Conservation (phyloP, 2,329 filamentous ascomycete genomes). For the Penicillium sp. region DNA sequence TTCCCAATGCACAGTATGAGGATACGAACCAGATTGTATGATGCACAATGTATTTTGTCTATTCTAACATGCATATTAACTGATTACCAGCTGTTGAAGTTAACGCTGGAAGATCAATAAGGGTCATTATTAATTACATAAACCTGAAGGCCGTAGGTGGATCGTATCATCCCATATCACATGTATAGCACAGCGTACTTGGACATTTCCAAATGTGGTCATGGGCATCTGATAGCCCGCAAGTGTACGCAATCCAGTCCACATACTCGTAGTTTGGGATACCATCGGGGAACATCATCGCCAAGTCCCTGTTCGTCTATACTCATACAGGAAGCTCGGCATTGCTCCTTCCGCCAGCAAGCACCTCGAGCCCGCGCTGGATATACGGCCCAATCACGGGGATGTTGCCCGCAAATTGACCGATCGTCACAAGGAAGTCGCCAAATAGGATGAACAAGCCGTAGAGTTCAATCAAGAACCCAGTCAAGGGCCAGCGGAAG, state of each 20-base stretch:
- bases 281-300: neutral
- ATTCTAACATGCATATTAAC: slow-evolving; percentile 18
- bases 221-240: neutral
- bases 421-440: slow-evolving; percentile 92
- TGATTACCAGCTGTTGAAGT: neutral
- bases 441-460: slow-evolving; percentile 92
- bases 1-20: slow-evolving; percentile 3
- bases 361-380: slow-evolving; percentile 67
- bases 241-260: neutral
- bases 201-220: neutral
- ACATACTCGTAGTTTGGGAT: neutral
- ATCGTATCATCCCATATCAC: slow-evolving; percentile 10
- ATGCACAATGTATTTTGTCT: slow-evolving; percentile 12
- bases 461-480: slow-evolving; percentile 87
- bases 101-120: slow-evolving; percentile 1
- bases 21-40: slow-evolving; percentile 1
- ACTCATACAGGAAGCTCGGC: slow-evolving; percentile 58
- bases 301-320: neutral
- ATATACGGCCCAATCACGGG: slow-evolving; percentile 87
- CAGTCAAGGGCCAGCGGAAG: slow-evolving; percentile 83
- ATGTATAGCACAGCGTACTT: neutral
- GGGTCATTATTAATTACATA: slow-evolving; percentile 27
- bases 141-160: slow-evolving; percentile 1
- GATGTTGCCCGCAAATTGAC: slow-evolving; percentile 77
- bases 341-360: slow-evolving; percentile 68